Base-by-base conservation (phyloP, 768 basidiomycete species). In the Calocybe gangraenosa region DNA sequence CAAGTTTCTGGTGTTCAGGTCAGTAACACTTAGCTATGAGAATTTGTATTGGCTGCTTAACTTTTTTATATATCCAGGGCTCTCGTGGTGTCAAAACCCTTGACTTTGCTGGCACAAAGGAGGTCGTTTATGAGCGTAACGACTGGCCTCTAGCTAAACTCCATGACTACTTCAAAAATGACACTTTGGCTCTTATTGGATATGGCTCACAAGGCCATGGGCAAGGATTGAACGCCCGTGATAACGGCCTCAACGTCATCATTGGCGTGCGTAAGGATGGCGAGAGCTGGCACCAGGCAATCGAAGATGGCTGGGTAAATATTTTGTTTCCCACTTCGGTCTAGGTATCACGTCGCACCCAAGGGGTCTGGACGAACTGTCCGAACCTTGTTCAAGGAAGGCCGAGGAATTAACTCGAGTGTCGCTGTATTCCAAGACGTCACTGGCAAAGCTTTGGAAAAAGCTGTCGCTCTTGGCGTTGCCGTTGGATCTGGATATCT, bases 121-220 rank as follows among this genome's bases (percentile, higher is more conserved):
- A 97, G 73, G 79, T 80, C 52, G 90, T 97, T 37, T 97, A 94
- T 61, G 94, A 97, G 73, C 90, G 91, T 53, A 79, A 78, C 57
- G 96, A 99, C 79, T 99, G 96, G 96, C 96, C 96, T 28, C 73
- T 95, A 51, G 83, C 92, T 50, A 98, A 91, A 73, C 84, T 99
- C 63, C 95, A 98, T 67, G 93, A 98, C 66, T 99, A 95, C 79
- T 96, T 99, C 81, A 98, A 98, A 72, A 88, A 98, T 63, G 96
- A 99, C 69, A 97, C 94, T 55, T 90, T 99, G 44, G 95, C 95
- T 51, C 83, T 99, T 69, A 98, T 98, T 58, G 96, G 96, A 48
- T 98, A 99, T 64, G 96, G 96, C 51, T 98, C 96, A 10, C 93
- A 95, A 71, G 94, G 95, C 33, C 96, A 98, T 67, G 96, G 96